Evolutionary conservation across 352 stramenopile species (phyloP).

Genomic region (Phytophthora parvispora): DNA sequence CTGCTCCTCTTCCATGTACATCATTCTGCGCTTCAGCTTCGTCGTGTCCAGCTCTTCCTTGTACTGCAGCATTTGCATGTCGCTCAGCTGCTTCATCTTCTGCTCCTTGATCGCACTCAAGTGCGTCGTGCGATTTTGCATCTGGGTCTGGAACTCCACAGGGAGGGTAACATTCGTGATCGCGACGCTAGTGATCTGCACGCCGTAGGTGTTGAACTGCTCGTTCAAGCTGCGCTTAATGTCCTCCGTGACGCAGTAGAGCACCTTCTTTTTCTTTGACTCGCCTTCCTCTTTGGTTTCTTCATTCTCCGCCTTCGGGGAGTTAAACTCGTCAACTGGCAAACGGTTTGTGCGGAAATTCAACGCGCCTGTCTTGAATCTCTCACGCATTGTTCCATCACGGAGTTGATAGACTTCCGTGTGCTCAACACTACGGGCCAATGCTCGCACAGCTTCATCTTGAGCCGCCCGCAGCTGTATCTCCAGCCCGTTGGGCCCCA

Average conservation of each 20-base stretch:
- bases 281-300: slow-evolving; percentile 11
- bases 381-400: slow-evolving; percentile 66
- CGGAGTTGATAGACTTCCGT: slow-evolving; percentile 85
- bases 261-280: slow-evolving; percentile 7
- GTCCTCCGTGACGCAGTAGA: slow-evolving; percentile 69
- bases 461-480: slow-evolving; percentile 80
- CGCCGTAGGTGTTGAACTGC: slow-evolving; percentile 74
- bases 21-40: slow-evolving; percentile 54
- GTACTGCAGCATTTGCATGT: slow-evolving; percentile 73
- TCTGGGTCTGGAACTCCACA: slow-evolving; percentile 63
- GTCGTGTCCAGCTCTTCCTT: slow-evolving; percentile 55
- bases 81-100: slow-evolving; percentile 82
- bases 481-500: slow-evolving; percentile 79
- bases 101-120: slow-evolving; percentile 75
- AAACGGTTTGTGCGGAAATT: slow-evolving; percentile 25
- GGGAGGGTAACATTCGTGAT: slow-evolving; percentile 77
- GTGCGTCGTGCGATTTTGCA: slow-evolving; percentile 73
- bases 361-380: slow-evolving; percentile 56
- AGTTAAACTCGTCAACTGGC: slow-evolving; percentile 19
- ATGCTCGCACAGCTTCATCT: slow-evolving; percentile 78
- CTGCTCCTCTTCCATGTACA: slow-evolving; percentile 64
- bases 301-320: slow-evolving; percentile 5
- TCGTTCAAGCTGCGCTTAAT: slow-evolving; percentile 75
- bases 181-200: slow-evolving; percentile 73
- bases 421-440: slow-evolving; percentile 86